Evolutionary conservation across 208 protist genomes (phyloP).

Genomic region (Porcisia deanei): DNA sequence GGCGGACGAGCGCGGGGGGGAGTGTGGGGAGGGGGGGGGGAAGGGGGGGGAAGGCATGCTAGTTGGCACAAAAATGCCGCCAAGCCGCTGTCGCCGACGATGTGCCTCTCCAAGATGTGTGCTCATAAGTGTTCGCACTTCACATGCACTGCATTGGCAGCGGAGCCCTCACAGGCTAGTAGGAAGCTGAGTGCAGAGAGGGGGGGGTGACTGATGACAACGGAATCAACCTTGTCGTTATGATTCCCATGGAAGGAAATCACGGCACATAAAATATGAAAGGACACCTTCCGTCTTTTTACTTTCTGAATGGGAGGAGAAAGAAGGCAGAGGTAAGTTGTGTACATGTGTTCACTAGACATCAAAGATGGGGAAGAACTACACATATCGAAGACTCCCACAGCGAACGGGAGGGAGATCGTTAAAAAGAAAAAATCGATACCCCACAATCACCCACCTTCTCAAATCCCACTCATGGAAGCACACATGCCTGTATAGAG

Average conservation of each 20-base stretch:
- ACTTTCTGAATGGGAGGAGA: background rate
- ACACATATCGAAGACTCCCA: constrained; percentile 3
- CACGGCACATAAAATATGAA: background rate
- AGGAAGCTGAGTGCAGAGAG: background rate
- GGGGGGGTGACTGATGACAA: background rate
- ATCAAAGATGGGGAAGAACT: background rate
- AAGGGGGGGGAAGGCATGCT: background rate
- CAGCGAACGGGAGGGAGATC: background rate
- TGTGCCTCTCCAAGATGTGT: background rate
- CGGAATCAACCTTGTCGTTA: background rate
- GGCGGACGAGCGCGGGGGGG: no score
- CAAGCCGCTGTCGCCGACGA: background rate
- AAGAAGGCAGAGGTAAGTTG: background rate
- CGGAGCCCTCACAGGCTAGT: background rate
- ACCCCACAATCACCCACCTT: background rate
- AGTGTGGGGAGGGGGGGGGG: background rate
- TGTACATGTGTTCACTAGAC: no score
- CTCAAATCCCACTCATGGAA: background rate
- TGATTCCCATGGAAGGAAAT: background rate
- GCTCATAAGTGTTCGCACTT: background rate
- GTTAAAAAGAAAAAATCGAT: background rate
- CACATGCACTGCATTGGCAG: background rate
- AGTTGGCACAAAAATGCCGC: background rate
- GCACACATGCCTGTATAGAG: background rate
- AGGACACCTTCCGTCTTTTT: background rate